These are phyloP conservation scores for Ceratocystis ficicola DNA, from an alignment of 2,329 filamentous ascomycete species.

Conservation along the genomic window DNA sequence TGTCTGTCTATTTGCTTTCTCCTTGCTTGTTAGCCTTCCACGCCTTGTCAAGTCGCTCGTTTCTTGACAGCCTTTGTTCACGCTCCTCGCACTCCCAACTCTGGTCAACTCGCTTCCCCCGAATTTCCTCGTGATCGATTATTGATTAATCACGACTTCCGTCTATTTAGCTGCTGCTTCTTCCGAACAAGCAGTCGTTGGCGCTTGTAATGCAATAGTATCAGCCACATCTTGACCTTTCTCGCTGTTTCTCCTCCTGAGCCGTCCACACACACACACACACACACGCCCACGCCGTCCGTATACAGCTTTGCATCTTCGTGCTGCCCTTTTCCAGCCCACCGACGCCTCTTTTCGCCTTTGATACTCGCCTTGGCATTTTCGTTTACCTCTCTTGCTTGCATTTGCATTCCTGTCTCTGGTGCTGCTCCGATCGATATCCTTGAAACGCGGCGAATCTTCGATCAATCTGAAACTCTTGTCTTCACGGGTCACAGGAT, in stretches of 20 bases:
- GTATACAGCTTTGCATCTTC: conserved; percentile 20
- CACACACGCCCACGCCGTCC: not conserved
- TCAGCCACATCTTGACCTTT: not conserved
- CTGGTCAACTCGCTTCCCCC: conserved; percentile 4
- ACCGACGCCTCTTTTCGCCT: not conserved
- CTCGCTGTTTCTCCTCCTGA: not conserved
- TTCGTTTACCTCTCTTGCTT: not conserved
- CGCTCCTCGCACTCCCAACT: not conserved
- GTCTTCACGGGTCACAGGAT: not conserved
- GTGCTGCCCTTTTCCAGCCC: conserved; percentile 17
- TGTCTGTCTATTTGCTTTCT: conserved; percentile 5
- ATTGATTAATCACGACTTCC: not conserved
- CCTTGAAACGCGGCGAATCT: not conserved
- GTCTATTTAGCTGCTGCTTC: conserved; percentile 15
- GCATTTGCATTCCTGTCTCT: not conserved
- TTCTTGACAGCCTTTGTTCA: conserved; percentile 10
- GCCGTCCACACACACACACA: too few species aligned
- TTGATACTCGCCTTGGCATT: not conserved
- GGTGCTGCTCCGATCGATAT: not conserved
- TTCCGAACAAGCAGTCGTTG: conserved; percentile 7
- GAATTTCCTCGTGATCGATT: not conserved
- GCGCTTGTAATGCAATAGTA: not conserved
- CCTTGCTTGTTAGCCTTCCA: not conserved
- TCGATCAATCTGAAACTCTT: not conserved
- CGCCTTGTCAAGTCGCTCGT: conserved; percentile 17